Conservation (phyloP, 371 early-diverging fungal species). For the Syncephalis fuscata region DNA sequence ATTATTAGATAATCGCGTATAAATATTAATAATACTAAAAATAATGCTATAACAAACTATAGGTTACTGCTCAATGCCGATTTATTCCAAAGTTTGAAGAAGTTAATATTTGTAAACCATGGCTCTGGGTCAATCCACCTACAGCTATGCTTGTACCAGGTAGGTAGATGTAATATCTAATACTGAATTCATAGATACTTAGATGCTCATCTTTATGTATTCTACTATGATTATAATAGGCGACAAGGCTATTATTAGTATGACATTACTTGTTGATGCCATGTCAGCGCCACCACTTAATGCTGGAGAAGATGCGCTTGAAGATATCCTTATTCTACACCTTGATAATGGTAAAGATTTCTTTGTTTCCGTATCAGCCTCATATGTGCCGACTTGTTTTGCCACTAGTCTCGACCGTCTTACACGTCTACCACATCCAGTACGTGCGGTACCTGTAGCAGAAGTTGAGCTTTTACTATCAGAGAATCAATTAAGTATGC, state of each 20-base stretch:
- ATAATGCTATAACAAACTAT: no score
- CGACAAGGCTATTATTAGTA: conserved; percentile 34
- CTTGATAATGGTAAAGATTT: conserved; percentile 66
- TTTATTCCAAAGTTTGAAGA: conserved; percentile 48
- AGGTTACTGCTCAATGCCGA: conserved; percentile 45
- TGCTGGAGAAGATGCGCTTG: conserved; percentile 34
- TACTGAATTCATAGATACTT: no score
- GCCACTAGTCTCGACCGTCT: conserved; percentile 47
- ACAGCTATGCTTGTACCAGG: conserved; percentile 53
- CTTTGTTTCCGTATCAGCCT: conserved; percentile 56
- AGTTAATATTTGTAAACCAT: conserved; percentile 28
- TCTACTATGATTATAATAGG: conserved; percentile 11
- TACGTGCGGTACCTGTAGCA: conserved; percentile 7
- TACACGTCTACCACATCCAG: conserved; percentile 30
- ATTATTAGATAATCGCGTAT: background rate
- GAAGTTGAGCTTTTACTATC: background rate
- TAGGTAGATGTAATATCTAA: no score
- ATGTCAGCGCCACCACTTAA: conserved; percentile 46
- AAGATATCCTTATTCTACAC: conserved; percentile 68
- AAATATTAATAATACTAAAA: no score
- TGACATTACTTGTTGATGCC: conserved; percentile 50
- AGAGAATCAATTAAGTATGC: conserved; percentile 38
- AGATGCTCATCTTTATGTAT: no score
- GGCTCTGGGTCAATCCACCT: conserved; percentile 47
- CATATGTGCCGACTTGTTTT: conserved; percentile 56